Conservation (phyloP, 139 green algal genomes). For the Chlamydomonas sphaeroides region DNA sequence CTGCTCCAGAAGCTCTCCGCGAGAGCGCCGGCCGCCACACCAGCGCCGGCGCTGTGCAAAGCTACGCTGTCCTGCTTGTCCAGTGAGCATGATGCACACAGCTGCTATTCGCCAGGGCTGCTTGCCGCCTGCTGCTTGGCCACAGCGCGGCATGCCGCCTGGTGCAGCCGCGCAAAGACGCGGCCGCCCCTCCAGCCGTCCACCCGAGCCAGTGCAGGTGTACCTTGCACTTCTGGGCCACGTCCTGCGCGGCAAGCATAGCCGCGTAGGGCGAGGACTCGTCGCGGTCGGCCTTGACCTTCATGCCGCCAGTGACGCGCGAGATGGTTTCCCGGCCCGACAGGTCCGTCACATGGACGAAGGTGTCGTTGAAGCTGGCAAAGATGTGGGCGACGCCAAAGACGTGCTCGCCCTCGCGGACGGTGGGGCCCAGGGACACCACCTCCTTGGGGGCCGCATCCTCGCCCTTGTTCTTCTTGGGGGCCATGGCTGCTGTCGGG, state of each 20-base stretch:
- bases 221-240: conserved; percentile 96
- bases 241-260: conserved; percentile 99
- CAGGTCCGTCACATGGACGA: conserved; percentile 99
- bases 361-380: conserved; percentile 99
- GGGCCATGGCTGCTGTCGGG: conserved; percentile 53
- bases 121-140: no score
- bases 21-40: no score
- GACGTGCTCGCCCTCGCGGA: conserved; percentile 95
- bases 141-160: no score
- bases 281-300: conserved; percentile 99
- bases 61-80: no score
- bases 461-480: conserved; percentile 59
- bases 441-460: conserved; percentile 64
- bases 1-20: no score
- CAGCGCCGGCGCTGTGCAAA: no score
- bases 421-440: conserved; percentile 80
- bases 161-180: no score
- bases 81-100: no score
- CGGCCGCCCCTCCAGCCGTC: no score
- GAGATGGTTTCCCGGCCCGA: conserved; percentile 98
- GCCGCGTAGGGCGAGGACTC: conserved; percentile 99
- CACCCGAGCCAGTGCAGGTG: not conserved
- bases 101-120: no score
- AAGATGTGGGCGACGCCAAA: conserved; percentile 99
- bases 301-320: conserved; percentile 99